Evolutionary conservation across 768 basidiomycete genomes (phyloP), one percentile per base, ranked within the genome.

Genomic region (Mycena indigotica): DNA sequence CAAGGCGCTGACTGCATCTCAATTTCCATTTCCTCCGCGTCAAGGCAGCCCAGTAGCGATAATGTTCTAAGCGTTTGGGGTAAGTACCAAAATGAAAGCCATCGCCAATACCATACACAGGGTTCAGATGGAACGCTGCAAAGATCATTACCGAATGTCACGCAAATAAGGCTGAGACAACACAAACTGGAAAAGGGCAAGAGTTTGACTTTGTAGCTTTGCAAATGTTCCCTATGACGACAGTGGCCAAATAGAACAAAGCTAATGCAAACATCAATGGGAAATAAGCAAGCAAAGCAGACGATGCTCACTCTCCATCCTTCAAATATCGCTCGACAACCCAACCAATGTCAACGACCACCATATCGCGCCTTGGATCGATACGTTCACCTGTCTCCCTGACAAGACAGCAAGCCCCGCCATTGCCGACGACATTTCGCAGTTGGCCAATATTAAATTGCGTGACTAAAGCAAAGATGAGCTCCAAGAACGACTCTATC

Each of bases 221-320:
- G 98, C 97, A 98, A 98, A 81, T 96, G 98, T 98, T 75, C 98
- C 98, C 73, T 99, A 97, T 72, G 98, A 75, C 82, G 87, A 91
- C 10, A 97, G 97, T 70, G 98, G 97, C 52, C 97, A 95, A 73
- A 98, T 98, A 99, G 77, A 21, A 98, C 91, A 64, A 80, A 95
- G 68, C 93, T 95, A 59, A 5, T 30, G 35, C 53, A 21, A 13
- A 0, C 66, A 35, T 39, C 17, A 5, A 63, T 21, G 26, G 35
- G 46, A 28, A n/a, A n/a, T n/a, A 1, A n/a, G 29, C 50, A 24
- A 58, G 53, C 44, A 51, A 45, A 39, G 41, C 15, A 54, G 35
- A 12, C 16, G 24, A 39, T 13, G 45, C 2, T 17, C 28, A 96
- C 93, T 99, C 97, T 81, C 96, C 97, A 69, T 98, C 94, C 76